Percentiles rank a stretch among this genome's conserved stretches.
These are phyloP conservation scores for Raphanus hybrid DNA, from an alignment of 441 rosid genomes.

Conservation along the genomic window DNA sequence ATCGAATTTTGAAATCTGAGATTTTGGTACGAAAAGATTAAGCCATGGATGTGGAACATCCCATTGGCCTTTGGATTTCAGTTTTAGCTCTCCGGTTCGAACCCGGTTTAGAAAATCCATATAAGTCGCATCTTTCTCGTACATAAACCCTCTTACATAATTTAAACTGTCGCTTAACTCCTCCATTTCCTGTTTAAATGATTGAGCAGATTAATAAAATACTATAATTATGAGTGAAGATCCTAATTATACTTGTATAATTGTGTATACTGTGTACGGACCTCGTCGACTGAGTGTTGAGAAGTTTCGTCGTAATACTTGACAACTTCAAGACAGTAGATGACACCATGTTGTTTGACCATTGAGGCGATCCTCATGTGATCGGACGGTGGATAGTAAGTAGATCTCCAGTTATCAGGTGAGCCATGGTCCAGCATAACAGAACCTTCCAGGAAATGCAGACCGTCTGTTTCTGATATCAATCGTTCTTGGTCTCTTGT, in stretches of 20 bases:
- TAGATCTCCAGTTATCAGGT: conserved; percentile 60
- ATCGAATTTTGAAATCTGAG: conserved; percentile 62
- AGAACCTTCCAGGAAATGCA: conserved; percentile 84
- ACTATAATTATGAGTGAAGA: neutral
- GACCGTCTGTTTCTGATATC: conserved; percentile 64
- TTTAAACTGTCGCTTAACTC: conserved; percentile 49
- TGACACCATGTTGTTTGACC: conserved; percentile 44
- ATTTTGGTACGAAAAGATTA: conserved; percentile 82
- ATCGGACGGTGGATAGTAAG: conserved; percentile 71
- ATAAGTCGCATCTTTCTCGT: conserved; percentile 62
- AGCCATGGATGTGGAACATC: conserved; percentile 99
- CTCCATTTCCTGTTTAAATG: conserved; percentile 56
- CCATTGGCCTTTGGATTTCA: conserved; percentile 75
- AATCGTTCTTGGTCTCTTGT: conserved; percentile 79
- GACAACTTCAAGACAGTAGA: conserved; percentile 64
- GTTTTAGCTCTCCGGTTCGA: conserved; percentile 64
- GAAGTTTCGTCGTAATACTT: conserved; percentile 68
- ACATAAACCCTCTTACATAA: conserved; percentile 55
- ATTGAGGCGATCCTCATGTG: conserved; percentile 59
- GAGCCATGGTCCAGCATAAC: conserved; percentile 63
- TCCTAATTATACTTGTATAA: conserved; percentile 16
- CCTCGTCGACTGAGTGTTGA: conserved; percentile 54
- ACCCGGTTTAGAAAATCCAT: conserved; percentile 78
- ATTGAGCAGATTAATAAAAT: neutral
- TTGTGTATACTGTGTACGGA: conserved; percentile 31